Conservation (phyloP, 2,329 filamentous ascomycete species). For the Dactylella cylindrospora region DNA sequence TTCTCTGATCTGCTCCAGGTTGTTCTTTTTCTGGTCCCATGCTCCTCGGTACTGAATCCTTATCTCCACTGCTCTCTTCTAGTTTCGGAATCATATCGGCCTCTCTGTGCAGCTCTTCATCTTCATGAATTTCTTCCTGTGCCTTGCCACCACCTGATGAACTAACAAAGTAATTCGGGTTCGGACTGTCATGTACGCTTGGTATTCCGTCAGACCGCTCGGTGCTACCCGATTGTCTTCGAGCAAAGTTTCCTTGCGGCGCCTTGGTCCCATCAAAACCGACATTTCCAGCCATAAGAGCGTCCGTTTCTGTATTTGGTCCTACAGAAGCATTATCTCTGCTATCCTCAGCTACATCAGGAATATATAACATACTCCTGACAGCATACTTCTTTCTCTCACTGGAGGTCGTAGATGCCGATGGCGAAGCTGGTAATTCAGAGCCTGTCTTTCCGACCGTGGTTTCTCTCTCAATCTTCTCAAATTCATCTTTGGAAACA, state of each 20-base stretch:
- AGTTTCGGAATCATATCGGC: conserved; percentile 30
- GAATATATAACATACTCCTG: conserved; percentile 29
- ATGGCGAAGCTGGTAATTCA: background rate
- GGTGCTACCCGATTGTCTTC: conserved; percentile 18
- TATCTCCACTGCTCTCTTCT: conserved; percentile 12
- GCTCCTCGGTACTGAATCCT: conserved; percentile 24
- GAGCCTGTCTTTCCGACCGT: background rate
- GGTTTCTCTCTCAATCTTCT: conserved; percentile 6
- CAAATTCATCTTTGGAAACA: conserved; percentile 18
- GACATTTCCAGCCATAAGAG: too few species aligned
- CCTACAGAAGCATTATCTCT: too few species aligned
- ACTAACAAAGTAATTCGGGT: conserved; percentile 40
- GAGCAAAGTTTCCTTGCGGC: conserved; percentile 15
- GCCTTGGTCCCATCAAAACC: too few species aligned
- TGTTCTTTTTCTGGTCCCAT: conserved; percentile 3
- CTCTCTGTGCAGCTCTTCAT: conserved; percentile 36
- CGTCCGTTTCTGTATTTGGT: too few species aligned
- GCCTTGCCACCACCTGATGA: conserved; percentile 1
- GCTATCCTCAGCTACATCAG: conserved; percentile 8
- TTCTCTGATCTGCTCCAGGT: background rate
- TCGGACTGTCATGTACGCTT: conserved; percentile 23
- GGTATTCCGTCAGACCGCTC: conserved; percentile 22
- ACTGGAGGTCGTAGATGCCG: conserved; percentile 13
- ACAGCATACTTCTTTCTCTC: conserved; percentile 21
- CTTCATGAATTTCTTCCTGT: conserved; percentile 8